Percentiles rank a stretch among this genome's conserved stretches.
phyloP scores from a whole-genome alignment of 768 basidiomycete genomes.

The Tylopilus felleus region DNA sequence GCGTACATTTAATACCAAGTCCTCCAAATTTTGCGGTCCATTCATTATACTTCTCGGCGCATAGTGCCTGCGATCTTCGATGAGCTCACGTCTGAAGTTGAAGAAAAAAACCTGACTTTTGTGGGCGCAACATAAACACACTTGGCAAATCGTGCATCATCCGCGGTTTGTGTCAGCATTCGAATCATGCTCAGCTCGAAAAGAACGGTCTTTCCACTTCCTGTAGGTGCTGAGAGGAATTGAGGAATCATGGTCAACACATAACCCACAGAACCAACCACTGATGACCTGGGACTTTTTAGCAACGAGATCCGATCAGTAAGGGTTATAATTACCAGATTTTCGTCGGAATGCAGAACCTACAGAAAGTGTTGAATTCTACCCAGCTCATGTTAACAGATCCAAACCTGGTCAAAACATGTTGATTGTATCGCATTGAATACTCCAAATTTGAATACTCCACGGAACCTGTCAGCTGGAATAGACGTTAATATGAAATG shows the following conservation, averaged over 20 bases:
- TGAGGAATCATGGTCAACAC: slow-evolving; percentile 1
- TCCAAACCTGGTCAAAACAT: slow-evolving; percentile 68
- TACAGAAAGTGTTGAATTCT: slow-evolving; percentile 26
- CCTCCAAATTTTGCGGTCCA: slow-evolving; percentile 80
- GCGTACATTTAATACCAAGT: slow-evolving; percentile 72
- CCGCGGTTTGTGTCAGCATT: slow-evolving; percentile 49
- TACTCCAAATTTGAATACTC: slow-evolving; percentile 80
- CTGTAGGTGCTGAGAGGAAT: slow-evolving; percentile 73
- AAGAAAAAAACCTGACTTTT: slow-evolving; percentile 48
- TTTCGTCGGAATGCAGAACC: slow-evolving; percentile 59
- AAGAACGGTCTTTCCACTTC: slow-evolving; percentile 92
- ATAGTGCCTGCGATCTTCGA: slow-evolving; percentile 61
- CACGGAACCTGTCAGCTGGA: slow-evolving; percentile 76
- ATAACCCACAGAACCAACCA: slow-evolving; percentile 39
- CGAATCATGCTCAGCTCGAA: slow-evolving; percentile 90
- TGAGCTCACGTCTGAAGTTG: neutral
- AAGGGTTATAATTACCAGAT: slow-evolving; percentile 46
- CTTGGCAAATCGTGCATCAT: slow-evolving; percentile 42
- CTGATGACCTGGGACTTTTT: slow-evolving; percentile 58
- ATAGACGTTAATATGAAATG: slow-evolving; percentile 5
- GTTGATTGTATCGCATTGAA: slow-evolving; percentile 91
- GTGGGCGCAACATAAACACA: slow-evolving; percentile 94
- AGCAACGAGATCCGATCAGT: slow-evolving; percentile 3
- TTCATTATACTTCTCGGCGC: slow-evolving; percentile 77
- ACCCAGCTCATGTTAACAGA: neutral